Conservation (phyloP, 2,329 filamentous ascomycete species). For the Colletotrichum higginsianum region DNA sequence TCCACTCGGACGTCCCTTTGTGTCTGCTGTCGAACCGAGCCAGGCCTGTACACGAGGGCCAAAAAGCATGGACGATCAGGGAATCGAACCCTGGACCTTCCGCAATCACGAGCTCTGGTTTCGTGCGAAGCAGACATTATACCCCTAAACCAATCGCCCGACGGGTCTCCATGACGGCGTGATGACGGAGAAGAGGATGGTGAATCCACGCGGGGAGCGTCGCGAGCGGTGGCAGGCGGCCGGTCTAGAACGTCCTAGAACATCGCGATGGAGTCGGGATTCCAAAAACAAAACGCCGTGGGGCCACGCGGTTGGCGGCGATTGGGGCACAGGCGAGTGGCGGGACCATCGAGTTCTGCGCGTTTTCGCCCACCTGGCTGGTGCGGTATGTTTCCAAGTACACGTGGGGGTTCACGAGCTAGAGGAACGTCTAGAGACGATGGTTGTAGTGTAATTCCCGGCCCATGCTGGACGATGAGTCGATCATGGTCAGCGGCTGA, state of each 20-base stretch:
- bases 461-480: not conserved
- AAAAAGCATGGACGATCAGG: slow-evolving; percentile 6
- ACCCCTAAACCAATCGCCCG: slow-evolving; percentile 27
- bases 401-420: no score
- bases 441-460: not conserved
- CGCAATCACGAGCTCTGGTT: not conserved
- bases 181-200: not conserved
- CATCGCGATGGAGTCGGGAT: not conserved
- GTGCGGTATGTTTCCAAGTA: no score
- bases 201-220: not conserved
- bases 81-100: slow-evolving; percentile 30
- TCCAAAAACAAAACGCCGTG: not conserved
- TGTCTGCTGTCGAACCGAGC: no score
- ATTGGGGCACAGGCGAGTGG: not conserved
- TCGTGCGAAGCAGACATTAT: slow-evolving; percentile 28
- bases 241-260: not conserved
- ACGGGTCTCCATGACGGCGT: not conserved
- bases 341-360: not conserved
- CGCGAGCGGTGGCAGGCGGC: not conserved
- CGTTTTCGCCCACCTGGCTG: not conserved
- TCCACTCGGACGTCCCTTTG: no score
- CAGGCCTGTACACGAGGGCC: no score
- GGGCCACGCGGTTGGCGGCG: not conserved
- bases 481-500: not conserved
- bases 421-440: not conserved